These are phyloP conservation scores for Botryotinia globosa DNA, from an alignment of 2,329 filamentous ascomycete species.

Conservation along the genomic window DNA sequence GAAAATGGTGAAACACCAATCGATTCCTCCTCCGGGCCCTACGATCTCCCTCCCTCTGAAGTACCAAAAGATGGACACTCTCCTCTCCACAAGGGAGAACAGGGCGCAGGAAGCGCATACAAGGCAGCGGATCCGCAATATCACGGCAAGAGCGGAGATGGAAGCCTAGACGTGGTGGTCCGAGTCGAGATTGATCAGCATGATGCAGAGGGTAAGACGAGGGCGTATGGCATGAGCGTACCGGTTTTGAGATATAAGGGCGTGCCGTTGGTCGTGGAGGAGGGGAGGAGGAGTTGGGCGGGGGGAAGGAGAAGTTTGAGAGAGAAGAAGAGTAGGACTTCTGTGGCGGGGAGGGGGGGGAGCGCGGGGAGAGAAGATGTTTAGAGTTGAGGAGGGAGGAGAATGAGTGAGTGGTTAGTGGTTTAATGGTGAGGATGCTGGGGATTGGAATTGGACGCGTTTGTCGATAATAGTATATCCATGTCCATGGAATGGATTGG, in stretches of 20 bases:
- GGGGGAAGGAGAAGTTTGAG: background rate
- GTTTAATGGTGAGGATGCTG: background rate
- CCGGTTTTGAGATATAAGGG: conserved; percentile 46
- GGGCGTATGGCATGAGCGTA: conserved; percentile 82
- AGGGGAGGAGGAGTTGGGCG: background rate
- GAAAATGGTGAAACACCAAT: conserved; percentile 6
- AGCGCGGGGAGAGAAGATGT: background rate
- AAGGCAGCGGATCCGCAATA: conserved; percentile 56
- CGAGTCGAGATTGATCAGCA: conserved; percentile 85
- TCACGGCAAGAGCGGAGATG: conserved; percentile 55
- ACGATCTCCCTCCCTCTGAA: conserved; percentile 31
- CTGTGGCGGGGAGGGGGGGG: background rate
- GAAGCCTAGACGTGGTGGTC: conserved; percentile 75
- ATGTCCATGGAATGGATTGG: background rate
- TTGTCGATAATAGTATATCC: background rate
- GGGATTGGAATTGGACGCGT: background rate
- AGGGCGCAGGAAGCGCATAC: conserved; percentile 74
- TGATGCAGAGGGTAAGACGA: conserved; percentile 74
- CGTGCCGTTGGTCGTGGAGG: background rate
- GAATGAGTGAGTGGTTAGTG: no score
- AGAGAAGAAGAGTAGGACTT: background rate
- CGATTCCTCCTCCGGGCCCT: conserved; percentile 14
- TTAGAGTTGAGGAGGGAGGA: no score
- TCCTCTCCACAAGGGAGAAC: conserved; percentile 72
- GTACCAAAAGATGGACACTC: conserved; percentile 64